phyloP scores from a whole-genome alignment of 2,329 filamentous ascomycete species.

The Colletotrichum higginsianum region DNA sequence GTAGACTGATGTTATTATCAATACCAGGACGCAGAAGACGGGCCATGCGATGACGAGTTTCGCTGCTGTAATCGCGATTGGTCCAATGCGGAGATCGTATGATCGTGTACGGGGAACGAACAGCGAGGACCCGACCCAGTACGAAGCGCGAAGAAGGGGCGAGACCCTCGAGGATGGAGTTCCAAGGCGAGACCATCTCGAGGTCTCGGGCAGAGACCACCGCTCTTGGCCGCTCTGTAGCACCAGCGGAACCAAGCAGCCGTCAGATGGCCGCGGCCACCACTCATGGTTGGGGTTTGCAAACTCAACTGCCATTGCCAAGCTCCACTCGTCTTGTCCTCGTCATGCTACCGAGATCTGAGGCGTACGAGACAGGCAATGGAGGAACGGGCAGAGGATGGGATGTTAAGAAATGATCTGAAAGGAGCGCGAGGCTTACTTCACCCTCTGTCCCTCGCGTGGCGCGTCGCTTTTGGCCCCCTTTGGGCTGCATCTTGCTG shows the following conservation, averaged over 20 bases:
- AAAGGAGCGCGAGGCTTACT: too few relatives aligned
- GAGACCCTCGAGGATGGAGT: neutral
- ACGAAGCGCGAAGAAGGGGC: constrained; percentile 1
- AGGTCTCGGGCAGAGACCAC: neutral
- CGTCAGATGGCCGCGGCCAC: constrained; percentile 12
- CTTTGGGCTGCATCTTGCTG: constrained; percentile 5
- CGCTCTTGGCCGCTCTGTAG: neutral
- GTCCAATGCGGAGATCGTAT: neutral
- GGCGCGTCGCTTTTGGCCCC: neutral
- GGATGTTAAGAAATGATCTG: too few relatives aligned
- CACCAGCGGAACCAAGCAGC: constrained; percentile 12
- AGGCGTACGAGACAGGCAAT: neutral
- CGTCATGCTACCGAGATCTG: neutral
- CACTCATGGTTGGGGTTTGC: constrained; percentile 4
- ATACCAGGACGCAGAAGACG: constrained; percentile 2
- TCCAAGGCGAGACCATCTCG: constrained; percentile 4
- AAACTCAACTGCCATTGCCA: neutral
- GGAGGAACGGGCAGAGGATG: neutral
- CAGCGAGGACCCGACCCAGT: neutral
- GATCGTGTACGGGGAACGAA: constrained; percentile 2
- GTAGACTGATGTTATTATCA: too few relatives aligned
- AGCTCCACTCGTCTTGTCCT: neutral
- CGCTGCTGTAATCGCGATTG: neutral
- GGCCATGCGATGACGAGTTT: constrained; percentile 5
- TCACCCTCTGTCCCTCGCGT: too few relatives aligned